phyloP scores from a whole-genome alignment of 306 rosid species.

The Spatholobus suberectus region DNA sequence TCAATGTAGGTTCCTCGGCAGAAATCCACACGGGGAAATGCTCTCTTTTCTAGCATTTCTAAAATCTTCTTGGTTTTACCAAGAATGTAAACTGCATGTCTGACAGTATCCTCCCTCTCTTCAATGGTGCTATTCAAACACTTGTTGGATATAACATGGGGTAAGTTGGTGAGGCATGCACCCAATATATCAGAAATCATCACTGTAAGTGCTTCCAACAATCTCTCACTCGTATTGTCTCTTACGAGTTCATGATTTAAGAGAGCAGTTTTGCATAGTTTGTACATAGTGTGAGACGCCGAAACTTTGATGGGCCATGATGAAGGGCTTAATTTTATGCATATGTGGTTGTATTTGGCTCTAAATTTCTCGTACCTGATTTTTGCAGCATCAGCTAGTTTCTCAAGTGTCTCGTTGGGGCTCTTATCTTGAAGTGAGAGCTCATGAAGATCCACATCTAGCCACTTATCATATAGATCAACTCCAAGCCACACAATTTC shows the following conservation, averaged over 20 bases:
- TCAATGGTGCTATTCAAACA: conserved; percentile 66
- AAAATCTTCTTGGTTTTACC: conserved; percentile 72
- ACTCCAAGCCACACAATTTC: conserved; percentile 70
- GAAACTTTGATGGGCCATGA: conserved; percentile 65
- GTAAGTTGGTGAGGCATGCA: conserved; percentile 77
- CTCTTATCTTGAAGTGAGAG: conserved; percentile 54
- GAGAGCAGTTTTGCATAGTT: conserved; percentile 66
- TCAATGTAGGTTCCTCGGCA: conserved; percentile 54
- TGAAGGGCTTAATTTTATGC: conserved; percentile 56
- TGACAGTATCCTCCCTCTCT: conserved; percentile 70
- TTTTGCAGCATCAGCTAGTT: conserved; percentile 63
- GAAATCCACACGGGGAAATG: conserved; percentile 45
- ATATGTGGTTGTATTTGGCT: conserved; percentile 34
- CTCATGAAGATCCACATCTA: conserved; percentile 66
- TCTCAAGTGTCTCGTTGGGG: conserved; percentile 60
- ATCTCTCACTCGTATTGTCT: conserved; percentile 37
- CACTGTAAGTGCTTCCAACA: conserved; percentile 50
- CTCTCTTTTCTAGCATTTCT: conserved; percentile 56
- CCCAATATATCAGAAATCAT: conserved; percentile 73
- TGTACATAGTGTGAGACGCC: conserved; percentile 82
- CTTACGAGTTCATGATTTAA: conserved; percentile 44
- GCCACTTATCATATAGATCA: conserved; percentile 77
- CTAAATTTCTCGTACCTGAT: conserved; percentile 46
- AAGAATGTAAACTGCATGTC: conserved; percentile 63
- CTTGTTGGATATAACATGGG: conserved; percentile 50